Evolutionary conservation across 345 rosid species (phyloP).

Genomic region (Acer campestre): DNA sequence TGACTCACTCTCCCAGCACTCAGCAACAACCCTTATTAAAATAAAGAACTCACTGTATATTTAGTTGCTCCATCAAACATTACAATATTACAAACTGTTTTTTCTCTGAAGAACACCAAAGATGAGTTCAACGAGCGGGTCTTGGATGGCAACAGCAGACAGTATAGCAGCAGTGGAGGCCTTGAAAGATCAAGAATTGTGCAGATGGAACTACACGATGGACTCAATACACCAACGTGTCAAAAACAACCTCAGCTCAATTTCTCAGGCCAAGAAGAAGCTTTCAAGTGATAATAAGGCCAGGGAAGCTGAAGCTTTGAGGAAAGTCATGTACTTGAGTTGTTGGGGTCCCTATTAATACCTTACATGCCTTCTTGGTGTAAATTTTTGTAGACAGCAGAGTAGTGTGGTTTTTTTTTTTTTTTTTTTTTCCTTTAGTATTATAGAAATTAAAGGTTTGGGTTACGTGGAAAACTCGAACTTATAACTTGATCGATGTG

Average conservation of each 20-base stretch:
- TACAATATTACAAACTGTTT: too few relatives aligned
- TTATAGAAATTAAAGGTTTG: too few relatives aligned
- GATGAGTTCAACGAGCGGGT: slow-evolving; percentile 49
- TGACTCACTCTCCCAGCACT: too few relatives aligned
- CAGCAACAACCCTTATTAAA: too few relatives aligned
- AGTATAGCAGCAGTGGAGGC: slow-evolving; percentile 65
- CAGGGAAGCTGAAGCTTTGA: slow-evolving; percentile 34
- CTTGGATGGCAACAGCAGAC: slow-evolving; percentile 48
- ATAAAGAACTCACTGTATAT: too few relatives aligned
- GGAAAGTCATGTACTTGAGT: slow-evolving; percentile 55
- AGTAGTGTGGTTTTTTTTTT: too few relatives aligned
- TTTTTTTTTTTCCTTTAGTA: too few relatives aligned
- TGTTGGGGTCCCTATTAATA: slow-evolving; percentile 47
- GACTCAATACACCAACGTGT: slow-evolving; percentile 23
- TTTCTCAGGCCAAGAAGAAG: slow-evolving; percentile 27
- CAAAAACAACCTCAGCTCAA: slow-evolving; percentile 19
- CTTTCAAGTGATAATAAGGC: background rate
- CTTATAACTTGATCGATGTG: too few relatives aligned
- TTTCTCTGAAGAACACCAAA: slow-evolving; percentile 4
- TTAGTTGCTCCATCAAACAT: background rate
- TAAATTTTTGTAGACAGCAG: too few relatives aligned
- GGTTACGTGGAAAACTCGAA: too few relatives aligned
- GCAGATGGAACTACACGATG: slow-evolving; percentile 49
- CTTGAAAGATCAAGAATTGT: slow-evolving; percentile 39
- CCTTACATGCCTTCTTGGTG: too few relatives aligned